Percentiles rank a stretch among this genome's conserved stretches.
Evolutionary conservation across 345 rosid species (phyloP).

Genomic region (Durio zibethinus): DNA sequence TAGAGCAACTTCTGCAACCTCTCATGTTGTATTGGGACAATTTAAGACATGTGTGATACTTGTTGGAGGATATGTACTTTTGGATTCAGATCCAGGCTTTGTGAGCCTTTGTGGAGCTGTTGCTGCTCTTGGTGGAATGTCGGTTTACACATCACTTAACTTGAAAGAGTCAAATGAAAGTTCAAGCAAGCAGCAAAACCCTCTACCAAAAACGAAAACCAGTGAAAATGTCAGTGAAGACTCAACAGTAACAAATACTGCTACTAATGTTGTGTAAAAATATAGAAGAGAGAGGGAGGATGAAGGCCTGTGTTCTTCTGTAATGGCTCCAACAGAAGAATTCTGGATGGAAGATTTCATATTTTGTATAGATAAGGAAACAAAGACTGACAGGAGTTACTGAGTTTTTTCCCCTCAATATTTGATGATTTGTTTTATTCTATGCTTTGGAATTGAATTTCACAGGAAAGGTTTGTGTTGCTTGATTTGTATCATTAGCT

Average conservation of each 20-base stretch:
- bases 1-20: slow-evolving; percentile 95
- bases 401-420: not conserved
- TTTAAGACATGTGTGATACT: slow-evolving; percentile 86
- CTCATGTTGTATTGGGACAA: slow-evolving; percentile 92
- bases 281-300: not conserved
- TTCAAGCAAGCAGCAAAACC: slow-evolving; percentile 38
- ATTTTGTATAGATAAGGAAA: not conserved
- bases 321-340: not conserved
- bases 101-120: slow-evolving; percentile 78
- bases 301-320: not conserved
- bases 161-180: slow-evolving; percentile 38
- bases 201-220: slow-evolving; percentile 39
- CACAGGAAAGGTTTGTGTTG: slow-evolving; percentile 3
- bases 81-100: slow-evolving; percentile 71
- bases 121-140: slow-evolving; percentile 75
- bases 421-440: not conserved
- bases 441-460: not conserved
- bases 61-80: slow-evolving; percentile 73
- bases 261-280: not conserved
- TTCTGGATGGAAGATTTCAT: not conserved
- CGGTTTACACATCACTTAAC: slow-evolving; percentile 65
- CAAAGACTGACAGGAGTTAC: not conserved
- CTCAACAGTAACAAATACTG: slow-evolving; percentile 15
- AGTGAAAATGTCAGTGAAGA: slow-evolving; percentile 19
- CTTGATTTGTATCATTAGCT: not conserved